Evolutionary conservation across 345 rosid species (phyloP), one percentile per base, ranked within the genome.

Genomic region (Cardamine resedifolia): DNA sequence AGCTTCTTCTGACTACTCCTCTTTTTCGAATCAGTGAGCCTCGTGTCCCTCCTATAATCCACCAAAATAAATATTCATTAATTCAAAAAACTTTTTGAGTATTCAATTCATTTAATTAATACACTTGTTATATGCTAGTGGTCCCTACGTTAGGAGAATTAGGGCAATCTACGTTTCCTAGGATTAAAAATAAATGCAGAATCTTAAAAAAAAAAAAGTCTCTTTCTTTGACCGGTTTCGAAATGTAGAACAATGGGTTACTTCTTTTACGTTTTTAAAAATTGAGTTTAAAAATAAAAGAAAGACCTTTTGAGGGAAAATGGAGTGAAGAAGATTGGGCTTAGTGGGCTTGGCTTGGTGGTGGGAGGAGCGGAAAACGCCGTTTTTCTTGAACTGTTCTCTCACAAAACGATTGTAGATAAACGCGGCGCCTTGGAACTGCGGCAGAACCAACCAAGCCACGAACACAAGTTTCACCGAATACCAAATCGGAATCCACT

Each of bases 401-500:
- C 96, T 86, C 38, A 89, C 90, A 26, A 77, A 74, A 58, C 80
- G 83, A 16, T 89, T 86, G 28, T 92, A 92, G 10, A 92, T 76
- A 52, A 85, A 92, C 64, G 96, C 90, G 15, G 98, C 94, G 3
- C 98, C 98, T 74, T 83, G 66, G 58, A 80, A 86, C 66, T 78
- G 88, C 0, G 98, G 98, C 0, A 82, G 70, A 23, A 86, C 98
- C 69, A 92, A 71, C 98, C 98, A 92, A 20, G 86, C 81, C 21
- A 67, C 79, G 3, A 89, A 62, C 36, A 82, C 62, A 5, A 92
- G 65, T 78, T 92, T 92, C 82, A 75, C 81, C 0, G 90, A 47
- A 34, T 89, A 92, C 98, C 98, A 92, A 4, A 89, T 82, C 4
- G 98, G 96, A 14, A 92, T 84, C 97, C 92, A 91, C 39, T 91